These are phyloP conservation scores for Diaporthe sp. DNA, from an alignment of 2,329 filamentous ascomycete genomes.

Conservation along the genomic window DNA sequence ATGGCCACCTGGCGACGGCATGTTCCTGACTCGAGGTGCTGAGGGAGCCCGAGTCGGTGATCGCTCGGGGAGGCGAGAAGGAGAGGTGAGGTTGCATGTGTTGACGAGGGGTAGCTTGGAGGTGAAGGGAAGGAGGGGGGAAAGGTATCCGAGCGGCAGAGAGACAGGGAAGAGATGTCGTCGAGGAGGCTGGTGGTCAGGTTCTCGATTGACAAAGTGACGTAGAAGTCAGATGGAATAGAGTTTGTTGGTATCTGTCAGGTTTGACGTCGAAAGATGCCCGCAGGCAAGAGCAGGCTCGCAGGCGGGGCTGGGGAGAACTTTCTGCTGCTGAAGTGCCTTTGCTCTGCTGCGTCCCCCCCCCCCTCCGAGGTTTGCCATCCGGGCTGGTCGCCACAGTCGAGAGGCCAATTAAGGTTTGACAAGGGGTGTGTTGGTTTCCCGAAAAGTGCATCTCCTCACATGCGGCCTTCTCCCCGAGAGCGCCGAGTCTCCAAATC, in stretches of 20 bases:
- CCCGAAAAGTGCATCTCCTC: constrained; percentile 17
- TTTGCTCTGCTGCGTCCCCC: neutral
- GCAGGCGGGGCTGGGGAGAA: constrained; percentile 11
- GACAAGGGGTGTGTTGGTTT: constrained; percentile 20
- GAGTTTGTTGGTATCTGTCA: constrained; percentile 28
- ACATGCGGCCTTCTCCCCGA: constrained; percentile 19
- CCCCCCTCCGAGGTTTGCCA: neutral
- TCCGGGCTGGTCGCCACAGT: constrained; percentile 21
- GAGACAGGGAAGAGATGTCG: constrained; percentile 27
- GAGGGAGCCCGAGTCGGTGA: constrained; percentile 13
- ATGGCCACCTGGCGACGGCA: constrained; percentile 13
- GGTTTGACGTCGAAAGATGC: constrained; percentile 10
- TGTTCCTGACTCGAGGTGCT: constrained; percentile 24
- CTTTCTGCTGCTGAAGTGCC: neutral
- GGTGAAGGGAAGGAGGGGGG: constrained; percentile 13
- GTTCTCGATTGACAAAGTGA: constrained; percentile 20
- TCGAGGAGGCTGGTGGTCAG: constrained; percentile 17
- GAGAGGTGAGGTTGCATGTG: neutral
- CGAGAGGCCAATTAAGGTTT: constrained; percentile 26
- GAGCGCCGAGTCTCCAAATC: constrained; percentile 2
- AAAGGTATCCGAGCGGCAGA: neutral
- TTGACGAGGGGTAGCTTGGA: constrained; percentile 16
- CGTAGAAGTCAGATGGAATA: constrained; percentile 30
- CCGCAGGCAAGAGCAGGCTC: constrained; percentile 2
- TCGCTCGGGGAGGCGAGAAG: constrained; percentile 21